Base-by-base conservation (phyloP, 768 basidiomycete genomes). In the Hemileccinum impolitum region DNA sequence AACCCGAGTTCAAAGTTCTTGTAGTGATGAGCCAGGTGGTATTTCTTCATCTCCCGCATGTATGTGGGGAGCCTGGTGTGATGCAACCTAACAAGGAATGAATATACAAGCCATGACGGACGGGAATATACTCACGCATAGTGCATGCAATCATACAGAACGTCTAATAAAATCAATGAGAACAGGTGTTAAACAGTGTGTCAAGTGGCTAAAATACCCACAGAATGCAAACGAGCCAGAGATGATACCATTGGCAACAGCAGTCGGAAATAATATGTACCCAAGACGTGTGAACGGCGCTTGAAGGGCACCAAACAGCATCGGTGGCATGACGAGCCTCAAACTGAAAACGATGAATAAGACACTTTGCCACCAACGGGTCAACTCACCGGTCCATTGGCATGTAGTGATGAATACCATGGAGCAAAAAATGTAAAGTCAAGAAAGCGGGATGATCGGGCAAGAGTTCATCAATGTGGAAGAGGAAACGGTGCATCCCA, bases 1-100 rank as follows among this genome's bases (percentile, higher is more conserved):
- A 94, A 98, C 15, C 94, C 94, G 38, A 98, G 86, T 63, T 96
- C 93, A 66, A 92, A 95, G 74, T 96, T 95, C 72, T 96, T 96
- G 76, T 95, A 96, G 67, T 97, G 95, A 63, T 97, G 94, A 7
- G 92, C 94, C 54, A 99, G 80, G 61, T 99, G 96, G 64, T 97
- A 98, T 65, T 90, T 90, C 76, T 99, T 99, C 88, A 90, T 87
- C 64, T 93, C 87, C 50, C 77, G 78, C 71, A 98, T 67, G 71
- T 97, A 96, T 31, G 83, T 73, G 3, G 93, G 92, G 19, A 95
- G 80, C 57, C 75, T 82, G 3, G 89, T 86, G 71, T 96, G 93
- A 65, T 95, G 94, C 48, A 94, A 75, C 19, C 85, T 82, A 56
- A 12, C 30, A 52, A 39, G 23, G 43, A 44, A 26, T 56, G 49